Conservation (phyloP, 495 filamentous ascomycete genomes). For the Aspergillus avenaceus region DNA sequence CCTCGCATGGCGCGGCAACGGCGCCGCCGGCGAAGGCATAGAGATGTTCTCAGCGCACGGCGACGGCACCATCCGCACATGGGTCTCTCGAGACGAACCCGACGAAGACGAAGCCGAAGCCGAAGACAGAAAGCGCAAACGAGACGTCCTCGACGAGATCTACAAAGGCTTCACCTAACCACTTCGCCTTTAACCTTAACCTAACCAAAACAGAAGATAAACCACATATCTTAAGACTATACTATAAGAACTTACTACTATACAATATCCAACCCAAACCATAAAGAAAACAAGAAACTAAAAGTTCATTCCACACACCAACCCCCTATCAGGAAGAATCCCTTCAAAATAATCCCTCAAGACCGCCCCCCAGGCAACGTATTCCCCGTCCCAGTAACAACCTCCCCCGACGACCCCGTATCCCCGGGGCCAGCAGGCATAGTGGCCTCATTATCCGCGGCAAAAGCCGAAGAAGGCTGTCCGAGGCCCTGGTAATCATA, state of each 20-base stretch:
- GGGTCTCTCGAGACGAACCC: conserved; percentile 52
- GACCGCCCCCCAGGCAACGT: conserved; percentile 23
- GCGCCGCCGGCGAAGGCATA: conserved; percentile 39
- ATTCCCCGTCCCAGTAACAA: conserved; percentile 50
- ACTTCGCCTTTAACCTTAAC: background rate
- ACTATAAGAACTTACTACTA: background rate
- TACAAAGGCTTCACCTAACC: conserved; percentile 32
- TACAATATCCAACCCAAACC: no score
- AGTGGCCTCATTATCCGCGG: conserved; percentile 49
- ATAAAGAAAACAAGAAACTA: no score
- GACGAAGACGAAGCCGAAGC: conserved; percentile 40
- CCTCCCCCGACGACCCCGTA: conserved; percentile 41
- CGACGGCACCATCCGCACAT: conserved; percentile 46
- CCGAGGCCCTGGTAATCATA: conserved; percentile 30
- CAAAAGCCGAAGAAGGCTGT: conserved; percentile 33
- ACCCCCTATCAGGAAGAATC: background rate
- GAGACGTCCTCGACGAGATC: conserved; percentile 46
- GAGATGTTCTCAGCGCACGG: conserved; percentile 52
- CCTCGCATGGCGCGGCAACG: conserved; percentile 64
- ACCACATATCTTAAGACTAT: background rate
- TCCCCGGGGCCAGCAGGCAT: conserved; percentile 48
- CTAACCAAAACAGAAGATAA: background rate
- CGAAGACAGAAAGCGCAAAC: conserved; percentile 46
- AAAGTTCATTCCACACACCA: no score
- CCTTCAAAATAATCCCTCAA: background rate